A percentile compares a stretch with the other conserved stretches of the same genome.
phyloP scores from a whole-genome alignment of 1,284 basidiomycete species.

The Fistulinella cinereoalba region DNA sequence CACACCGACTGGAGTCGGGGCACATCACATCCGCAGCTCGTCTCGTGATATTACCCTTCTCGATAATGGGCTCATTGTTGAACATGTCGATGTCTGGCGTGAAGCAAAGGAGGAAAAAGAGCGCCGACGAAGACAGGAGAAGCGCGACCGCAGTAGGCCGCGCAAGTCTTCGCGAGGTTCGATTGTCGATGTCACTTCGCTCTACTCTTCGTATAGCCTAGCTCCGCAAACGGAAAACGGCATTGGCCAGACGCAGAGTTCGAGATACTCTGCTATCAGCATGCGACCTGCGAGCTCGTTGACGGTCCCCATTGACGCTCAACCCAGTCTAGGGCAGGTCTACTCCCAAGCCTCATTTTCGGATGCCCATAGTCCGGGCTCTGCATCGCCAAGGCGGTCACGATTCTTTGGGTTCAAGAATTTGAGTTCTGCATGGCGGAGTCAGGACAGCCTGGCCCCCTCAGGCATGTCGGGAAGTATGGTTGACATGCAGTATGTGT shows the following conservation, averaged over 20 bases:
- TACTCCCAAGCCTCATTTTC: constrained; percentile 77
- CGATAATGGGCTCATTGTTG: constrained; percentile 83
- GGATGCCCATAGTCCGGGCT: constrained; percentile 69
- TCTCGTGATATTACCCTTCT: constrained; percentile 75
- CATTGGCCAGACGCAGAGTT: constrained; percentile 49
- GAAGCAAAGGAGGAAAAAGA: constrained; percentile 74
- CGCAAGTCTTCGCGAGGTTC: constrained; percentile 71
- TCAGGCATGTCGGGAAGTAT: constrained; percentile 82
- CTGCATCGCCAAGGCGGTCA: constrained; percentile 64
- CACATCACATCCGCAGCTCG: constrained; percentile 45
- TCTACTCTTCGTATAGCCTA: constrained; percentile 63
- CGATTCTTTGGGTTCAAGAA: constrained; percentile 84
- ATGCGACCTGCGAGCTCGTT: constrained; percentile 65
- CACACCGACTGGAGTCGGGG: constrained; percentile 33
- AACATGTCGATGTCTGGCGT: constrained; percentile 77
- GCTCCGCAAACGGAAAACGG: constrained; percentile 59
- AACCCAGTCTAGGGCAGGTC: constrained; percentile 55
- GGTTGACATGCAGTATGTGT: constrained; percentile 90
- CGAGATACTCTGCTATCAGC: constrained; percentile 58
- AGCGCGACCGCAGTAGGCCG: constrained; percentile 49
- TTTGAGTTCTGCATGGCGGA: constrained; percentile 70
- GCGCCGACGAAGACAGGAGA: constrained; percentile 65
- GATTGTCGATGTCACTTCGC: constrained; percentile 62
- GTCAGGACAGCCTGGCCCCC: constrained; percentile 72
- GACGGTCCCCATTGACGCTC: constrained; percentile 55